Evolutionary conservation across 306 rosid species (phyloP), one percentile per base, ranked within the genome.

Genomic region (Gastrolobium villosum): DNA sequence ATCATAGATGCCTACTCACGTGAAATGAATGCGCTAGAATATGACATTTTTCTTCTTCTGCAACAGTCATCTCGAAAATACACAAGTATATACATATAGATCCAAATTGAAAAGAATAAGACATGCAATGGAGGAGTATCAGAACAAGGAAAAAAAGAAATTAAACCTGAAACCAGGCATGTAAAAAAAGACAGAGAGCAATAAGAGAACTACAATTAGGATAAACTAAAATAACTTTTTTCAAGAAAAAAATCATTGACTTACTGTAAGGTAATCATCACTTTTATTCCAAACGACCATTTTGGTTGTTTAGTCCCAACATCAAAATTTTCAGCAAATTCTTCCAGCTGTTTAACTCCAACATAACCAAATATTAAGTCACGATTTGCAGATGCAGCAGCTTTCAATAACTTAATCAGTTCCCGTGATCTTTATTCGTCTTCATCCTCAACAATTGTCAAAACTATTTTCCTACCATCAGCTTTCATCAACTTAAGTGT

Each of bases 341-440:
- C 96, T 26, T 78, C 98, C 84, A 87, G 82, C 84, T 96, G 99
- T 80, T 79, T 83, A 80, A 88, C 79, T 72, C 99, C 98, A 56
- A 93, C 96, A 49, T 88, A 91, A 79, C 96, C 90, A 86, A 96
- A 96, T 76, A 96, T 81, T 72, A 96, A 83, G 83, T 93, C 97
- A 6, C 93, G 96, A 61, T 96, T 96, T n/a, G 97, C 99, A 32
- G 96, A 91, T 67, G 99, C 99, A 62, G 97, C 98, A 69, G 89
- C 96, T 86, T 85, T 92, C 81, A 96, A 83, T 83, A 91, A 80
- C 88, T 91, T 87, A 61, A 90, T 60, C 80, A 93, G 82, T 28
- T 88, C 90, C 79, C 75, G 90, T 50, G 97, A 74, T 53, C 83
- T 84, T 73, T 89, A 98, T 32, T 88, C 91, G 8, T 76, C 81